Evolutionary conservation across 805 yeast genomes (phyloP).

Genomic region (Soucietia sequanensis): DNA sequence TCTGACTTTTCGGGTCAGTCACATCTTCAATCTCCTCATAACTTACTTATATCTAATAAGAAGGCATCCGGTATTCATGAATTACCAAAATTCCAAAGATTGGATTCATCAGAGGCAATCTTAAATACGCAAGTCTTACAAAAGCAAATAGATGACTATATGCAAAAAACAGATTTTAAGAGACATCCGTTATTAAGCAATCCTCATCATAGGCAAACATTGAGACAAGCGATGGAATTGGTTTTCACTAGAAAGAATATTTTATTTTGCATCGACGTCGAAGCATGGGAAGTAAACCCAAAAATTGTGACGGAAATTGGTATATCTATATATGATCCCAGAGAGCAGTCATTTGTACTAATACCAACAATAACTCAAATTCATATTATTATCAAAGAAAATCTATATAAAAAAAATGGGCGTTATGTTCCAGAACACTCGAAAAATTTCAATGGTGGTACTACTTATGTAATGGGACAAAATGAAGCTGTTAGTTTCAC

Average conservation of each 20-base stretch:
- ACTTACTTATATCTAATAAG: too few relatives aligned
- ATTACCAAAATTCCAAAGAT: too few relatives aligned
- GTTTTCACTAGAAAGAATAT: slow-evolving; percentile 22
- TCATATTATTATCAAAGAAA: slow-evolving; percentile 47
- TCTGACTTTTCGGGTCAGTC: too few relatives aligned
- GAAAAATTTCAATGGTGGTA: slow-evolving; percentile 49
- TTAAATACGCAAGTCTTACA: background rate
- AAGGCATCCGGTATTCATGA: too few relatives aligned
- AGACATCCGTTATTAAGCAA: slow-evolving; percentile 2
- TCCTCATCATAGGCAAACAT: slow-evolving; percentile 1
- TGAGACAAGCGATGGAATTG: slow-evolving; percentile 9
- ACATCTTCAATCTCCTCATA: too few relatives aligned
- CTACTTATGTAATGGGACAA: slow-evolving; percentile 41
- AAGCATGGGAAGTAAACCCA: slow-evolving; percentile 51
- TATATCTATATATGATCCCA: slow-evolving; percentile 54
- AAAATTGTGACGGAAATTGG: slow-evolving; percentile 55
- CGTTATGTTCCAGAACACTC: slow-evolving; percentile 54
- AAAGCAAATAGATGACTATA: slow-evolving; percentile 5
- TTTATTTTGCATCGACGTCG: slow-evolving; percentile 53
- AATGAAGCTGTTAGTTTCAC: slow-evolving; percentile 36
- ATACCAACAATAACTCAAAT: slow-evolving; percentile 40
- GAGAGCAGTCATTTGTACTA: slow-evolving; percentile 36
- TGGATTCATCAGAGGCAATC: too few relatives aligned
- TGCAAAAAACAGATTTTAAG: background rate
- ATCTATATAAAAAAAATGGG: slow-evolving; percentile 45